Base-by-base conservation (phyloP, 306 rosid genomes). In the Phaseolus lunatus region DNA sequence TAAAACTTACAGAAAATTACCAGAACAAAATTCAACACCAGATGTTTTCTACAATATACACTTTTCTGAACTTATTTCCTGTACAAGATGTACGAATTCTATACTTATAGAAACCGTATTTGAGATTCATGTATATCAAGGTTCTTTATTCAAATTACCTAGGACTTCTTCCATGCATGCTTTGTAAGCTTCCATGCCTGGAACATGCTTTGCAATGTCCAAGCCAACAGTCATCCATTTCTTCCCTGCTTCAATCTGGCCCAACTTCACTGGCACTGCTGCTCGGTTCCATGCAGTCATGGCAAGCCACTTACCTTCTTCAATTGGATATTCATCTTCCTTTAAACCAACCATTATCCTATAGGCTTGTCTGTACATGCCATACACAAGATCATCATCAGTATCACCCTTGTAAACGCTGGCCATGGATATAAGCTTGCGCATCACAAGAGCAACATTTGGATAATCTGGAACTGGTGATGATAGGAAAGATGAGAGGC, bases 281-380 rank as follows among this genome's bases (percentile, higher is more conserved):
- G 98, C 98, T 68, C 96, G 84, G 78, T 95, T 95, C 97, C 98
- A 95, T 22, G 98, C 97, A 0, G 98, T 95, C 90, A 87, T 95
- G 68, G 93, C 90, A 47, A 95, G 89, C 98, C 98, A 95, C 67
- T 95, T 95, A 61, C 91, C 98, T 88, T 92, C 98, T 64, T 88
- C 97, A 6, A 54, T 67, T 3, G 98, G 98, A 81, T 89, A 95
- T 67, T 89, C 97, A 7, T 89, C 89, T 70, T 90, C 91, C 89
- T 89, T 90, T 84, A 95, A 81, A 52, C 98, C 98, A 78, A 95
- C 93, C 93, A 95, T 89, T 75, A 95, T 81, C 81, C 90, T 65
- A 43, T 89, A 89, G 64, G 96, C 97, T 80, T 85, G 90, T 80
- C 85, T 90, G 83, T 92, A 95, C 88, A 90, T 87, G 64, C 78